Conservation (phyloP, 345 rosid species). For the Aquilaria yunnanensis region DNA sequence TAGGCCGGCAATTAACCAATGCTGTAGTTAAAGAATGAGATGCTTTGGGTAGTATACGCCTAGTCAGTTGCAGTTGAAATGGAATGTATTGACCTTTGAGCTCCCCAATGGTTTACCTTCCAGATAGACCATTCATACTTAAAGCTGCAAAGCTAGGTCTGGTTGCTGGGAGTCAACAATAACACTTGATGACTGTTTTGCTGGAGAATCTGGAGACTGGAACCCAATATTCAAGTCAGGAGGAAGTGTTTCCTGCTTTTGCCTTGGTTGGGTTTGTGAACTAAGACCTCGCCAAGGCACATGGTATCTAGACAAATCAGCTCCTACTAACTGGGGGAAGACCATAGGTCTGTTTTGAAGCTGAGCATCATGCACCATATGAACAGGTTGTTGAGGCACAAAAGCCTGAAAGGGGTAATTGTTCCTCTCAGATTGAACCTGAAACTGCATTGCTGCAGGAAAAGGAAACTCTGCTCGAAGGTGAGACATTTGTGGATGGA, state of each 20-base stretch:
- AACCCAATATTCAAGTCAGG: slow-evolving; percentile 86
- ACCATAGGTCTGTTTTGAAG: slow-evolving; percentile 38
- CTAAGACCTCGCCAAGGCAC: slow-evolving; percentile 51
- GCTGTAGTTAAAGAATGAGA: not conserved
- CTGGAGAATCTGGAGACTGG: slow-evolving; percentile 87
- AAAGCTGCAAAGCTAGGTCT: slow-evolving; percentile 88
- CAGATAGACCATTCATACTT: slow-evolving; percentile 13
- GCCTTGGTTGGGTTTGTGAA: slow-evolving; percentile 50
- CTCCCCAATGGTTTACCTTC: not conserved
- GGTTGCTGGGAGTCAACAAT: slow-evolving; percentile 87
- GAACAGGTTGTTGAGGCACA: slow-evolving; percentile 34
- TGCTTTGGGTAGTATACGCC: slow-evolving; percentile 6
- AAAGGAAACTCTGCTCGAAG: slow-evolving; percentile 42
- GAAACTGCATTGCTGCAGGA: slow-evolving; percentile 44
- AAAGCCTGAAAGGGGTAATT: slow-evolving; percentile 53
- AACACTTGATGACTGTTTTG: slow-evolving; percentile 66
- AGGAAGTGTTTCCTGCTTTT: slow-evolving; percentile 65
- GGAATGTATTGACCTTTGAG: not conserved
- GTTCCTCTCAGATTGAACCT: slow-evolving; percentile 39
- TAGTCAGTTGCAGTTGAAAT: not conserved
- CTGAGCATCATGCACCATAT: slow-evolving; percentile 32
- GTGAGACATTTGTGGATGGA: slow-evolving; percentile 37
- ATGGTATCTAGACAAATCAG: slow-evolving; percentile 60
- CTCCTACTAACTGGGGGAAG: slow-evolving; percentile 45
- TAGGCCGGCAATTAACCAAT: not conserved